A percentile compares a stretch with the other conserved stretches of the same genome.
Evolutionary conservation across 2,329 filamentous ascomycete genomes (phyloP).

Genomic region (Clathrospora elynae): DNA sequence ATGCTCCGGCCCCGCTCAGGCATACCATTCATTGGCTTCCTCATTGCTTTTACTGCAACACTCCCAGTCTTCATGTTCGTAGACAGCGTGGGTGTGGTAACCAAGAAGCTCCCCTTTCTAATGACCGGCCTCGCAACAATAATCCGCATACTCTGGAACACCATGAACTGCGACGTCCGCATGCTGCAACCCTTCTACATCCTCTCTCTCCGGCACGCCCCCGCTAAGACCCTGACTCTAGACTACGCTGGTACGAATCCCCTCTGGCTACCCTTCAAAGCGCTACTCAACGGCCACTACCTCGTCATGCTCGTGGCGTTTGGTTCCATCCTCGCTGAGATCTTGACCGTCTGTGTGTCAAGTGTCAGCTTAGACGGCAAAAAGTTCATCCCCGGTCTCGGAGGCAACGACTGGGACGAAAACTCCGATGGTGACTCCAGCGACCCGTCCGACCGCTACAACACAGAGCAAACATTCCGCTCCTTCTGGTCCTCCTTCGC

Average conservation of each 20-base stretch:
- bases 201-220: slow-evolving; percentile 68
- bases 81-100: slow-evolving; percentile 57
- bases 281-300: slow-evolving; percentile 66
- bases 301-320: slow-evolving; percentile 71
- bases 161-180: slow-evolving; percentile 70
- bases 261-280: slow-evolving; percentile 66
- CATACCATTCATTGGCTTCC: slow-evolving; percentile 64
- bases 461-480: slow-evolving; percentile 52
- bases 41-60: slow-evolving; percentile 62
- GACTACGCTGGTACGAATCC: slow-evolving; percentile 77
- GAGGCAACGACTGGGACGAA: slow-evolving; percentile 22
- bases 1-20: slow-evolving; percentile 67
- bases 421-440: slow-evolving; percentile 8
- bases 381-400: slow-evolving; percentile 57
- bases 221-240: slow-evolving; percentile 68
- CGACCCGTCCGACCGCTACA: slow-evolving; percentile 29
- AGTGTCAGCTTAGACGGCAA: slow-evolving; percentile 69
- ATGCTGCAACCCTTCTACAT: slow-evolving; percentile 78
- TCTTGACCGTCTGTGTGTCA: slow-evolving; percentile 71
- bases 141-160: slow-evolving; percentile 71
- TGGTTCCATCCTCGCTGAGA: slow-evolving; percentile 73
- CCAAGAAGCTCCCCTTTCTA: slow-evolving; percentile 67
- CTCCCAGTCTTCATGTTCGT: slow-evolving; percentile 69
- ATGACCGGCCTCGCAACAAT: slow-evolving; percentile 68
- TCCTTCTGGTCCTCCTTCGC: slow-evolving; percentile 71